Conservation (phyloP, 108 stramenopile genomes). For the Aurantiochytrium sp. region DNA sequence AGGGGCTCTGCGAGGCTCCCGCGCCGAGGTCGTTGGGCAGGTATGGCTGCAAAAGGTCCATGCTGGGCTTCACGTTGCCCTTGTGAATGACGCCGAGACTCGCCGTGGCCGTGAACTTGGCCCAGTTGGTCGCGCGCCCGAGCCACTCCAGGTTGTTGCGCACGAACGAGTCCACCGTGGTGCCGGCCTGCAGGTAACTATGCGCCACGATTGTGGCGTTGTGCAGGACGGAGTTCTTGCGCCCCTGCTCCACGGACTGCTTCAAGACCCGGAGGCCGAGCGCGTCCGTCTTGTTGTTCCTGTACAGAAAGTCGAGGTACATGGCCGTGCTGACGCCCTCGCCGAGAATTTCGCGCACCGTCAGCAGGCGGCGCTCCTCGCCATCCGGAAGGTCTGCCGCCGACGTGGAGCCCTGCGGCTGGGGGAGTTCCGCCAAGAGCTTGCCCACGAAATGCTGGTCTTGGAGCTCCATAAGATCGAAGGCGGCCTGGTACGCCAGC, state of each 20-base stretch:
- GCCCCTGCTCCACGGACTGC: constrained; percentile 72
- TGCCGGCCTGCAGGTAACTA: constrained; percentile 85
- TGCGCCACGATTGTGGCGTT: constrained; percentile 87
- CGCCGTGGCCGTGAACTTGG: constrained; percentile 95
- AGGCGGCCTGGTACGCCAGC: constrained; percentile 88
- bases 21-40: constrained; percentile 73
- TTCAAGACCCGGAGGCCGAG: constrained; percentile 80
- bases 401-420: background rate
- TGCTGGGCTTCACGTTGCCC: constrained; percentile 89
- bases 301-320: constrained; percentile 78
- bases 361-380: constrained; percentile 37
- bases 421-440: constrained; percentile 56
- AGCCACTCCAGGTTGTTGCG: constrained; percentile 97
- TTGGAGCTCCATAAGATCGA: constrained; percentile 84
- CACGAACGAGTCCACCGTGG: constrained; percentile 89
- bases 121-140: constrained; percentile 98
- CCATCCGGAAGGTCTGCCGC: constrained; percentile 36
- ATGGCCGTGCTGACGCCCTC: constrained; percentile 79
- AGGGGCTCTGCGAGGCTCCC: constrained; percentile 50
- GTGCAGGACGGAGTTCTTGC: constrained; percentile 82
- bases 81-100: constrained; percentile 94
- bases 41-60: constrained; percentile 91
- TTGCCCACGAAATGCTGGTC: constrained; percentile 82
- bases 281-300: constrained; percentile 71
- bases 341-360: constrained; percentile 60